Conservation (phyloP, 768 basidiomycete genomes). For the Calvatia gigantea region DNA sequence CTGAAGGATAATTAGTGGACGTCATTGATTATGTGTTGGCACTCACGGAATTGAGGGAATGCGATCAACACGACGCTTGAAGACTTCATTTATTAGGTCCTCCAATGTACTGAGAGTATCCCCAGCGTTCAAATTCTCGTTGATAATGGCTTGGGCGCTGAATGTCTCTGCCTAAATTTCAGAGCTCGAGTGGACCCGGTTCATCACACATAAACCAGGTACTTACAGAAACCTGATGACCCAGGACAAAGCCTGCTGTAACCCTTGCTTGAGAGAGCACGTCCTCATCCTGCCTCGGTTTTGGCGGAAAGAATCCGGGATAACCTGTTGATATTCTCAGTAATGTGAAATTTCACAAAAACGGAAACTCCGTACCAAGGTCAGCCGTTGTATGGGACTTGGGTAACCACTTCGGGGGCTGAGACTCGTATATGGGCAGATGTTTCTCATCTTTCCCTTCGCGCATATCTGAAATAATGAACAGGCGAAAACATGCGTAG, state of each 20-base stretch:
- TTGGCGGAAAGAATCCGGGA: constrained; percentile 73
- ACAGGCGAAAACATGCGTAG: constrained; percentile 10
- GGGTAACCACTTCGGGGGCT: constrained; percentile 74
- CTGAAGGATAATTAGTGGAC: constrained; percentile 28
- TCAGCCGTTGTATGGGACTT: constrained; percentile 64
- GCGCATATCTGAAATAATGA: constrained; percentile 24
- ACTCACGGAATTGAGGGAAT: constrained; percentile 64
- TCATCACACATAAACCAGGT: neutral
- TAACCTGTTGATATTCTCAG: constrained; percentile 47
- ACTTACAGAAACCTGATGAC: constrained; percentile 56
- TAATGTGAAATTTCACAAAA: neutral
- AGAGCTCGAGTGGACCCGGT: neutral
- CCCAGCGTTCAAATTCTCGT: constrained; percentile 42
- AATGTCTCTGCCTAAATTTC: constrained; percentile 55
- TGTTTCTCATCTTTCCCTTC: constrained; percentile 31
- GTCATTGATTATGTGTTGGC: neutral
- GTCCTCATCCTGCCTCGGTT: constrained; percentile 74
- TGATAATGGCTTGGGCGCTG: constrained; percentile 52
- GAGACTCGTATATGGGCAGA: constrained; percentile 58
- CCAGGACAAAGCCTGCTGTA: constrained; percentile 58
- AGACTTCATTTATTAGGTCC: constrained; percentile 74
- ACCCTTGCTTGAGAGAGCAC: constrained; percentile 60
- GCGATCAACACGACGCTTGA: constrained; percentile 55
- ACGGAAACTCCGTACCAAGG: constrained; percentile 45
- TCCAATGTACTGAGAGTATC: constrained; percentile 60